Base-by-base conservation (phyloP, 2,329 filamentous ascomycete species). In the Claviceps quebecensis region DNA sequence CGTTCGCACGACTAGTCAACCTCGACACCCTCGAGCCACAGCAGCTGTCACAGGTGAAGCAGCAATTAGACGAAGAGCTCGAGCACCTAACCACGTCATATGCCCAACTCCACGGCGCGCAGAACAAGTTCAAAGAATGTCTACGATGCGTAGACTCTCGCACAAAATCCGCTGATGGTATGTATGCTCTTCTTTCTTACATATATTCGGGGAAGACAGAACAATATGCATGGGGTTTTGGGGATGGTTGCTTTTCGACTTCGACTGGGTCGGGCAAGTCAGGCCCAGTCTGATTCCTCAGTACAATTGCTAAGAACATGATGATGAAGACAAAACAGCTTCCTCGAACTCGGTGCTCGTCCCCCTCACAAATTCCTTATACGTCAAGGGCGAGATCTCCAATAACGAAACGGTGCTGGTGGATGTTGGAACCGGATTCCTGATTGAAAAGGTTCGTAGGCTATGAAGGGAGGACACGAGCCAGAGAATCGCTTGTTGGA, bases 31-130 rank as follows among this genome's bases (percentile, higher is more conserved):
- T 98, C 61, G 86, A 84, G 60, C 76, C 84, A 26, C 86, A 87
- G 58, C 91, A 96, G 70, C 85, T 98, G 58, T 84, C 81, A 59
- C 82, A 88, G 60, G 84, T 98, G 59, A 96, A 98, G 75, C 89
- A 93, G 68, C 91, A 96, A 67, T 84, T 98, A 58, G 91, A 95
- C 67, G 84, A 93, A 62, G 93, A 98, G 70, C 84, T 98, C 57
- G 88, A 95, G 66, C 91, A 97, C 72, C 80, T 98, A 58, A 94
- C 88, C 2, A 79, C 75, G 52, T 97, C 93, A 9, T 95, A 95
- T 72, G 77, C 85, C 48, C 93, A 95, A 66, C 81, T 98, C 1
- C 87, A 90, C 57, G 83, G 84, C 49, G 93, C 93, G 2, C 93
- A 97, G 67, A 77, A 81, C 50, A 95, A 94, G 67, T 98, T 98